phyloP scores from a whole-genome alignment of 352 stramenopile genomes.

The Globisporangium parvum region DNA sequence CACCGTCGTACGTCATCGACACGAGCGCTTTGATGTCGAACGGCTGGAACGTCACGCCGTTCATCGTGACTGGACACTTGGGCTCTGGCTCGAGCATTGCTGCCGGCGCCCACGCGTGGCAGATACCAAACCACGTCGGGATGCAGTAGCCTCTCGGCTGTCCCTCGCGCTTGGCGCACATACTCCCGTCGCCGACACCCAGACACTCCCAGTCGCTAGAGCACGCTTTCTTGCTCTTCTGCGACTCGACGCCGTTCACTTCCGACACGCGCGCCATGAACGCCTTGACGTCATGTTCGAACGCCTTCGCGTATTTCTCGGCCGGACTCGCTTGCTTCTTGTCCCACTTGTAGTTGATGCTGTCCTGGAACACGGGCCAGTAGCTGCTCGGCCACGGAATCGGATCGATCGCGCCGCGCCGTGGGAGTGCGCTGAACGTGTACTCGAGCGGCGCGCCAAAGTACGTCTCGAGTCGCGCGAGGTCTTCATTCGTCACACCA shows the following conservation, averaged over 20 bases:
- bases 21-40: conserved; percentile 59
- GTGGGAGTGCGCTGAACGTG: conserved; percentile 34
- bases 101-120: conserved; percentile 45
- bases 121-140: conserved; percentile 50
- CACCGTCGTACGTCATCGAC: conserved; percentile 44
- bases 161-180: conserved; percentile 32
- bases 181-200: conserved; percentile 26
- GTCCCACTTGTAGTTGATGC: conserved; percentile 49
- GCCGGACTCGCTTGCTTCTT: conserved; percentile 26
- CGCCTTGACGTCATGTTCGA: conserved; percentile 29
- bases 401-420: conserved; percentile 29
- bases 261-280: conserved; percentile 41
- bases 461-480: conserved; percentile 40
- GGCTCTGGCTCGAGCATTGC: conserved; percentile 43
- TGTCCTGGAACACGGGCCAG: conserved; percentile 57
- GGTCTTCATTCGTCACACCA: conserved; percentile 29
- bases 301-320: conserved; percentile 47
- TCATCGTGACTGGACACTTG: conserved; percentile 26
- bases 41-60: conserved; percentile 45
- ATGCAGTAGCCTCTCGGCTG: conserved; percentile 34
- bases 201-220: conserved; percentile 24
- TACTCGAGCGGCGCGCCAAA: conserved; percentile 37
- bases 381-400: conserved; percentile 66
- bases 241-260: conserved; percentile 38
- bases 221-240: conserved; percentile 22